Conservation (phyloP, 1,284 basidiomycete genomes). For the Cutaneotrichosporon mucoides region DNA sequence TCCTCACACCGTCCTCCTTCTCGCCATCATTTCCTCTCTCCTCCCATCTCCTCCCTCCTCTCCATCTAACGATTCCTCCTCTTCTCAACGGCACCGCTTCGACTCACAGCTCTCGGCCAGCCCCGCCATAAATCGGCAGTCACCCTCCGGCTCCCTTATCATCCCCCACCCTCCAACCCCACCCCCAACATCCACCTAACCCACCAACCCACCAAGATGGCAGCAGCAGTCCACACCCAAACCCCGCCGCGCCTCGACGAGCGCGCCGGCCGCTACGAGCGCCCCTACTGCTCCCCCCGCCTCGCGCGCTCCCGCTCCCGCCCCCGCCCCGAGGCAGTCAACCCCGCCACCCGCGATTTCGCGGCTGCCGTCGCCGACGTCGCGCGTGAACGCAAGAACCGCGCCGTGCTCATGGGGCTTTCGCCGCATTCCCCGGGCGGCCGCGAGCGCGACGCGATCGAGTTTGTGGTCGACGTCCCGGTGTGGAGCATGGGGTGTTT, state of each 20-base stretch:
- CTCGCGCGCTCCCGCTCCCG: slow-evolving; percentile 16
- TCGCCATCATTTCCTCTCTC: too few species aligned
- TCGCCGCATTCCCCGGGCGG: slow-evolving; percentile 10
- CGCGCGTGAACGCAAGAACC: slow-evolving; percentile 8
- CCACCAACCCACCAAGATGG: neutral
- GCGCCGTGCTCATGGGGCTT: slow-evolving; percentile 10
- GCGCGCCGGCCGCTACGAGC: slow-evolving; percentile 1
- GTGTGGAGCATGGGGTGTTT: slow-evolving; percentile 48
- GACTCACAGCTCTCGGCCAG: too few species aligned
- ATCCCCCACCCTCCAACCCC: neutral
- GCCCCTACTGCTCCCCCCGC: slow-evolving; percentile 15
- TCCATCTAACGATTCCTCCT: too few species aligned
- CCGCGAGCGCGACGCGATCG: slow-evolving; percentile 30
- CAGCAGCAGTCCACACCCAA: neutral
- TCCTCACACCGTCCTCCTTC: too few species aligned
- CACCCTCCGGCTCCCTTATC: too few species aligned
- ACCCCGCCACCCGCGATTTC: slow-evolving; percentile 10
- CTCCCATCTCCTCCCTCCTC: too few species aligned
- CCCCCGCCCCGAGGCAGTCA: slow-evolving; percentile 11
- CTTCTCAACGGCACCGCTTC: too few species aligned
- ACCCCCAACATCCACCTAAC: neutral
- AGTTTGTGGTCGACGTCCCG: slow-evolving; percentile 48
- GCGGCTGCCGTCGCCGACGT: slow-evolving; percentile 7
- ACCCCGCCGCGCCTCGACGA: neutral
- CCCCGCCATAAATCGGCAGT: too few species aligned